Evolutionary conservation across 352 stramenopile species (phyloP), one percentile per base, ranked within the genome.

Genomic region (Pythium aphanidermatum): DNA sequence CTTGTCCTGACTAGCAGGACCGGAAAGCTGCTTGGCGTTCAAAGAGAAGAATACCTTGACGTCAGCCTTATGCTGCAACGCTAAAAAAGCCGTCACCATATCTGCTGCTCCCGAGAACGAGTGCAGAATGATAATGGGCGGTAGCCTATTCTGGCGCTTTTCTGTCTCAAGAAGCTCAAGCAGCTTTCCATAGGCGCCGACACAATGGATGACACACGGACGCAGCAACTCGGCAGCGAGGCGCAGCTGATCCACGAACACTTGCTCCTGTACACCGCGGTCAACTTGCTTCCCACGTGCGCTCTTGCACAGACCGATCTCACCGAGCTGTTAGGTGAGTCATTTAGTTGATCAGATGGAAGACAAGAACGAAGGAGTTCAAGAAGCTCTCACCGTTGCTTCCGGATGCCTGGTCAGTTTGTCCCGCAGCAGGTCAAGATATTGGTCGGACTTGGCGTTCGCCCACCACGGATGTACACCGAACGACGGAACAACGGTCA

Each of bases 221-320:
- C 80, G 64, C 25, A 63, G 32, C 27, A 92, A 42, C 46, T 83
- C 66, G 0, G 51, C 45, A 0, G 73, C 77, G 1, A 92, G 49
- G 24, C 45, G 12, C 17, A 92, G 54, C 31, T 92, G 80, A 8
- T 59, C 60, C 33, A 27, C 48, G 32, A 90, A 87, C 5, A 57
- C 55, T 23, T 29, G 46, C 28, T 78, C 57, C 40, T 92, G 80
- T 5, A 80, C 43, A 4, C 55, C 44, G 5, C 63, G 2, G 1
- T 70, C 63, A 7, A 90, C 70, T 11, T 64, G 40, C 16, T 58
- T 64, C 0, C 80, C 80, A 21, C 74, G 63, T 19, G 46, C 51
- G 30, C 63, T 87, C 45, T 90, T 90, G 48, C 80, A 92, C 11
- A 92, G 37, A 0, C 80, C 80, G 51, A 92, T 90, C 48, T 92